phyloP scores from a whole-genome alignment of 208 protist species.

The Acanthamoeba healyi region DNA sequence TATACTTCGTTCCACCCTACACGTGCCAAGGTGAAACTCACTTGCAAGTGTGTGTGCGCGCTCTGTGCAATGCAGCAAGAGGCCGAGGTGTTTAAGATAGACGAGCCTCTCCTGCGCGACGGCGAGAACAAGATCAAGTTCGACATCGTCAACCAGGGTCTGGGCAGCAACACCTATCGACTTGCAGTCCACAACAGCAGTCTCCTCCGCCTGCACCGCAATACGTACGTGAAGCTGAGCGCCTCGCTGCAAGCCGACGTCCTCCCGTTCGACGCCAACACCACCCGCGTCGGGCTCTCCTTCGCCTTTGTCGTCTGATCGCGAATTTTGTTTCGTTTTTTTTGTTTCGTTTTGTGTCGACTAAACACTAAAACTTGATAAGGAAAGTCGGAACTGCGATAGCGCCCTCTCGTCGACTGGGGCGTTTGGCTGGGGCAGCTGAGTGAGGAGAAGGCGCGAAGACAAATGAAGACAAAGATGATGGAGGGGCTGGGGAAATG shows the following conservation, averaged over 20 bases:
- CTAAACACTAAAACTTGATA: too few species aligned
- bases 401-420: too few species aligned
- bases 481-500: background rate
- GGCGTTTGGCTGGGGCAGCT: too few species aligned
- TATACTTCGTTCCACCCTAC: too few species aligned
- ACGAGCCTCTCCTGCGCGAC: background rate
- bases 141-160: background rate
- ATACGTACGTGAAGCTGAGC: background rate
- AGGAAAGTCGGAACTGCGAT: too few species aligned
- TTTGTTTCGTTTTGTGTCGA: too few species aligned
- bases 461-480: too few species aligned
- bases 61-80: background rate
- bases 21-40: background rate
- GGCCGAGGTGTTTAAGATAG: background rate
- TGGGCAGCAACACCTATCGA: background rate
- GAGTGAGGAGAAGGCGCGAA: too few species aligned
- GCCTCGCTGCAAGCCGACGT: slow-evolving; percentile 7
- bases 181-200: background rate
- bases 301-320: background rate
- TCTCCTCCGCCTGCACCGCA: background rate
- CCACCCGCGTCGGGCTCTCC: background rate
- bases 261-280: background rate
- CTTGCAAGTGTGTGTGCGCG: too few species aligned
- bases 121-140: slow-evolving; percentile 1
- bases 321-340: background rate